phyloP scores from a whole-genome alignment of 768 basidiomycete genomes.

The Suillus placidus region DNA sequence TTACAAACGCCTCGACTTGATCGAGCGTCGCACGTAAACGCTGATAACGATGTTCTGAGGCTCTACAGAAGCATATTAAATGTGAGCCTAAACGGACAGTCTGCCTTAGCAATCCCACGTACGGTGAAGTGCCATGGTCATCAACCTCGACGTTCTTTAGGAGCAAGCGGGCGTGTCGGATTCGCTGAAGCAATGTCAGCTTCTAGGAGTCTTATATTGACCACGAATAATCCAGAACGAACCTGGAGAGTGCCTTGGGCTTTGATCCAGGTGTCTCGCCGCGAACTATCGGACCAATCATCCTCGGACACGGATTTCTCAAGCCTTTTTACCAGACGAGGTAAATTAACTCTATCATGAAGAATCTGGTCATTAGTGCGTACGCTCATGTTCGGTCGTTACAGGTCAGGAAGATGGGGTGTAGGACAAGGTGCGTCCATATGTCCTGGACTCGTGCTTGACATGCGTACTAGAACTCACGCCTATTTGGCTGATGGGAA shows the following conservation, averaged over 20 bases:
- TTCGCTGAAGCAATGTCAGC: conserved; percentile 33
- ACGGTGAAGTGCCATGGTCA: conserved; percentile 48
- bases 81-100: conserved; percentile 6
- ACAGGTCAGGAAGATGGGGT: conserved; percentile 12
- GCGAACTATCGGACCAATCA: conserved; percentile 35
- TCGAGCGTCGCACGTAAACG: conserved; percentile 55
- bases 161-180: conserved; percentile 60
- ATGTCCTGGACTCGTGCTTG: background rate
- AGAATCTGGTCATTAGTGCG: conserved; percentile 32
- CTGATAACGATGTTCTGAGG: conserved; percentile 45
- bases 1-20: conserved; percentile 54
- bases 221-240: conserved; percentile 12
- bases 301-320: conserved; percentile 52
- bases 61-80: conserved; percentile 34
- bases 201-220: background rate
- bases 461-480: background rate
- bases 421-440: conserved; percentile 1
- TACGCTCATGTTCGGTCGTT: conserved; percentile 22
- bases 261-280: conserved; percentile 52
- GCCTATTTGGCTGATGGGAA: conserved; percentile 23
- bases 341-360: conserved; percentile 73
- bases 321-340: conserved; percentile 59
- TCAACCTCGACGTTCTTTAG: conserved; percentile 60
- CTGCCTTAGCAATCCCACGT: conserved; percentile 22
- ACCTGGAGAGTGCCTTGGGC: conserved; percentile 62